Evolutionary conservation across 352 stramenopile species (phyloP).

Genomic region (Phytophthora hibernalis): DNA sequence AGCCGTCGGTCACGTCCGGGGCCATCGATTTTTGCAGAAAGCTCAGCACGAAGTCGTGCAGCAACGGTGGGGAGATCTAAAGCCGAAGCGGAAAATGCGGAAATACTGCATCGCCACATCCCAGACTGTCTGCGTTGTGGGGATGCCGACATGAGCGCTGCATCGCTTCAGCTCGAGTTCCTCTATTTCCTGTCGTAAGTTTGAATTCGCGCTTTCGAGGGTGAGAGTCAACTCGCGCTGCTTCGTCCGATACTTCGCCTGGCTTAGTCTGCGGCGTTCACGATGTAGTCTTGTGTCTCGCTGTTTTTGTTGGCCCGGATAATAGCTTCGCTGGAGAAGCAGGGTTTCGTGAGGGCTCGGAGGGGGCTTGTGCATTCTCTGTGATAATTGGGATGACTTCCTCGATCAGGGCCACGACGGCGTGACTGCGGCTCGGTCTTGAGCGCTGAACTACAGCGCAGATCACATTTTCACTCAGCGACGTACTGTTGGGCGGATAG

Average conservation of each 20-base stretch:
- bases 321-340: background rate
- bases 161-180: background rate
- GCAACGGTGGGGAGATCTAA: background rate
- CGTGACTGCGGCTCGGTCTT: background rate
- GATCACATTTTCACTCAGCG: slow-evolving; percentile 6
- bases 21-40: slow-evolving; percentile 6
- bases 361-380: background rate
- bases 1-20: slow-evolving; percentile 3
- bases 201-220: slow-evolving; percentile 4
- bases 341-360: background rate
- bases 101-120: slow-evolving; percentile 6
- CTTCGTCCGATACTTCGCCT: slow-evolving; percentile 2
- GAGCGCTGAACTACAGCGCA: background rate
- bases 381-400: too few relatives aligned
- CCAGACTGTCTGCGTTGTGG: background rate
- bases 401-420: background rate
- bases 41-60: background rate
- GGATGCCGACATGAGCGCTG: background rate
- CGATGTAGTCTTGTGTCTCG: background rate
- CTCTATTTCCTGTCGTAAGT: background rate
- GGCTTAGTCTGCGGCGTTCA: slow-evolving; percentile 3
- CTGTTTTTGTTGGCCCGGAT: background rate
- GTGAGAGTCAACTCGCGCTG: background rate
- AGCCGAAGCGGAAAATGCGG: slow-evolving; percentile 3
- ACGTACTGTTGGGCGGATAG: background rate